Evolutionary conservation across 345 rosid species (phyloP), one percentile per base, ranked within the genome.

Genomic region (Heritiera fomes): DNA sequence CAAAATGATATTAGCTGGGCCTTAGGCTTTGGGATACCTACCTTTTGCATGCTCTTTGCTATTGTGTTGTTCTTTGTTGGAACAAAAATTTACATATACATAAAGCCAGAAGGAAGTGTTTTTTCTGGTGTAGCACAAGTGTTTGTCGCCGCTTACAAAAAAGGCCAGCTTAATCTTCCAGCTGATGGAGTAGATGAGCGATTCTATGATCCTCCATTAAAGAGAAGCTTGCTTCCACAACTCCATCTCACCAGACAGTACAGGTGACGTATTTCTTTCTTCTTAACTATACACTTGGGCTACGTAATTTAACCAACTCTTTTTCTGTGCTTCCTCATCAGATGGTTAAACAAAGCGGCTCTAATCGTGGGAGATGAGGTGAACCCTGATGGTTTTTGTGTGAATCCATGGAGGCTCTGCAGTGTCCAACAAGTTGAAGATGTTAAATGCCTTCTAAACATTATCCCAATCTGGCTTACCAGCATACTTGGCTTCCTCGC

Each of bases 1-100:
- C 99, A 95, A 77, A 88, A 90, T 78, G 80, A 89, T 9, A 67
- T 95, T 17, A 93, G 98, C 61, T 95, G 98, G 99, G 87, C 80
- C 7, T 13, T 87, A 3, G 99, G 99, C 0, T 93, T 93, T 68
- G 92, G 89, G 1, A 89, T 95, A 2, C 99, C 98, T 30, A 88
- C 97, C 1, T 15, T 59, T 71, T 86, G 87, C 47, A 91, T 92
- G 91, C 7, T 79, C 40, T 55, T 60, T n/a, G 84, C 97, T 1
- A 85, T 93, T 55, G n/a, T 85, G 40, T 49, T 93, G 23, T 89
- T 90, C 80, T 82, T 89, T 43, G 5, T 85, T 47, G 99, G 99
- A 3, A 87, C 75, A 2, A 92, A 75, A 80, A 58, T 90, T 75
- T 95, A 92, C 80, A 80, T 93, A 6, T 84, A 82, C 70, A 88